Percentiles rank a stretch among this genome's conserved stretches.
These are phyloP conservation scores for Blastomyces percursus DNA, from an alignment of 2,329 filamentous ascomycete species.

Conservation along the genomic window DNA sequence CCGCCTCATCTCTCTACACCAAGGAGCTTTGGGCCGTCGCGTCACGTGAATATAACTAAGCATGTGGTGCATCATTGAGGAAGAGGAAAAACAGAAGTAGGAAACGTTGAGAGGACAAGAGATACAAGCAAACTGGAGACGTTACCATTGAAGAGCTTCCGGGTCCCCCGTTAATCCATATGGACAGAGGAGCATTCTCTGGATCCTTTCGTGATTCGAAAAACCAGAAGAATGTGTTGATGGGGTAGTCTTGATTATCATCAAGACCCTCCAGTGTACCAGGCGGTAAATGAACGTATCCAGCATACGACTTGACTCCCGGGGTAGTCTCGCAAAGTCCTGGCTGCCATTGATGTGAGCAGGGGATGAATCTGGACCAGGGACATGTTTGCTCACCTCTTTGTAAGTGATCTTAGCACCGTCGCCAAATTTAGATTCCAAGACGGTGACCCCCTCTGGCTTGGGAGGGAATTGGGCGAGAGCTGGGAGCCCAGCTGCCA, in stretches of 20 bases:
- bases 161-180: slow-evolving; percentile 40
- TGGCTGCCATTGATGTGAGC: slow-evolving; percentile 21
- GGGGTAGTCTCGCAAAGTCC: slow-evolving; percentile 47
- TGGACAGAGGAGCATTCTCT: slow-evolving; percentile 32
- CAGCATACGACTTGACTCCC: slow-evolving; percentile 34
- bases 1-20: neutral
- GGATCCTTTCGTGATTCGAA: slow-evolving; percentile 40
- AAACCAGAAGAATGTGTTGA: slow-evolving; percentile 33
- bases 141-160: slow-evolving; percentile 36
- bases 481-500: neutral
- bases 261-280: slow-evolving; percentile 9
- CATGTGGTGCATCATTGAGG: neutral
- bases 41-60: neutral
- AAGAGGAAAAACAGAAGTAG: too few species aligned
- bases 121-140: neutral
- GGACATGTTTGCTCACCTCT: slow-evolving; percentile 21
- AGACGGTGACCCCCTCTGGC: slow-evolving; percentile 29
- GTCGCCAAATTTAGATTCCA: slow-evolving; percentile 26
- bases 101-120: neutral
- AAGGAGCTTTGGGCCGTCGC: neutral
- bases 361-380: neutral
- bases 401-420: slow-evolving; percentile 49
- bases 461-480: slow-evolving; percentile 24
- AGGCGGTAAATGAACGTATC: slow-evolving; percentile 15
- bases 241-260: slow-evolving; percentile 11